These are phyloP conservation scores for Parastagonospora avenae DNA, from an alignment of 2,329 filamentous ascomycete genomes.

Conservation along the genomic window DNA sequence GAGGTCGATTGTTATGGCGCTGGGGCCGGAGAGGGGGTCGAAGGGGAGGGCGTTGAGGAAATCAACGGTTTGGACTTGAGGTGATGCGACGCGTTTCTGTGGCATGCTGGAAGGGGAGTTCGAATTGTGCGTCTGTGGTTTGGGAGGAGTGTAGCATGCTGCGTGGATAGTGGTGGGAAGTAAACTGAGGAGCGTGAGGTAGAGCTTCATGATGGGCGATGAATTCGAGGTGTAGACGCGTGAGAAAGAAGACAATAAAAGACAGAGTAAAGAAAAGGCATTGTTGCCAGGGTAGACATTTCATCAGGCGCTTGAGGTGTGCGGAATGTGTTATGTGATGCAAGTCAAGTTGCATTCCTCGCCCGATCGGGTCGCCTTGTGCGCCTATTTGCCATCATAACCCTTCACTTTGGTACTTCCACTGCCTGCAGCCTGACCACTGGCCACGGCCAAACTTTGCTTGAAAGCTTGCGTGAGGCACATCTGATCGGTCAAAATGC, in stretches of 20 bases:
- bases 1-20: constrained; percentile 2
- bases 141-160: not conserved
- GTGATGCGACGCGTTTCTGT: not conserved
- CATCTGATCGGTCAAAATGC: constrained; percentile 52
- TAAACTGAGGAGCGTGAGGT: not conserved
- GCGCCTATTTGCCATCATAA: constrained; percentile 23
- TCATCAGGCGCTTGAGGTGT: not conserved
- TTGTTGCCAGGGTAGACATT: not conserved
- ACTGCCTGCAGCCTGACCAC: constrained; percentile 21
- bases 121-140: not conserved
- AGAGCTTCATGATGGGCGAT: not conserved
- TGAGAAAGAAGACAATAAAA: not conserved
- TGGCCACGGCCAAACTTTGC: constrained; percentile 41
- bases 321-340: not conserved
- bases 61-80: not conserved
- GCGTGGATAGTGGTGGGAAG: not conserved
- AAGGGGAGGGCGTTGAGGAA: not conserved
- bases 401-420: constrained; percentile 22
- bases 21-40: not conserved
- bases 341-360: not conserved
- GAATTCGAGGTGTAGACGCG: not conserved
- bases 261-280: not conserved
- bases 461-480: constrained; percentile 51
- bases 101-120: not conserved
- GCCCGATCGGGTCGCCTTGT: not conserved